These are phyloP conservation scores for Groenewaldozyma tartarivorans DNA, from an alignment of 805 yeast species.

Conservation along the genomic window DNA sequence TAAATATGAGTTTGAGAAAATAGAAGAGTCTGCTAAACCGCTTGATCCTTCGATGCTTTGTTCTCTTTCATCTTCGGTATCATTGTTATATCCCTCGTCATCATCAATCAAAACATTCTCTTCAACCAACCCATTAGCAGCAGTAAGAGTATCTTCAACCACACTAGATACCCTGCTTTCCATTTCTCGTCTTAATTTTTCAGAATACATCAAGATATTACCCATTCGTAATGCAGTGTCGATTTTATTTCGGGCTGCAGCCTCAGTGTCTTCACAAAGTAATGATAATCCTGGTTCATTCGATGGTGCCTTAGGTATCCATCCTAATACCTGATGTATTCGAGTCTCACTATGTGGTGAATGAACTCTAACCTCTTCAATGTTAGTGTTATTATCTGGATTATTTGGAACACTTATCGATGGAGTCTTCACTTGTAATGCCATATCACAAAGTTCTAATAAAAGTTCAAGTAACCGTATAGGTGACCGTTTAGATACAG, in stretches of 20 bases:
- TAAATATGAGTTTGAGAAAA: constrained; percentile 35
- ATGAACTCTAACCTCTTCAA: constrained; percentile 15
- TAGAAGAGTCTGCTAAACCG: constrained; percentile 12
- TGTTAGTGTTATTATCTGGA: background rate
- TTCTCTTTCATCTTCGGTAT: constrained; percentile 4
- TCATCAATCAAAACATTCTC: constrained; percentile 16
- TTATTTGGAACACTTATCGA: constrained; percentile 30
- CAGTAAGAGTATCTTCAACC: constrained; percentile 53
- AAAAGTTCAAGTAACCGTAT: constrained; percentile 39
- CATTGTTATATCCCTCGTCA: constrained; percentile 17
- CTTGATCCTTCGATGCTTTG: background rate
- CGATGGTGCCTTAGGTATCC: constrained; percentile 16
- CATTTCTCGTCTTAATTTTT: constrained; percentile 69
- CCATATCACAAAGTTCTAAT: constrained; percentile 62
- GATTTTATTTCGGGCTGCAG: constrained; percentile 51
- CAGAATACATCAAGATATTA: constrained; percentile 64
- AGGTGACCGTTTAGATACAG: constrained; percentile 30
- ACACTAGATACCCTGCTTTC: constrained; percentile 56
- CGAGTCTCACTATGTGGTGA: constrained; percentile 26
- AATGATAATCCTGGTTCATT: constrained; percentile 56
- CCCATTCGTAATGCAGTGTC: constrained; percentile 62
- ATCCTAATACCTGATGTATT: constrained; percentile 25
- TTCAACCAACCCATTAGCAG: constrained; percentile 23
- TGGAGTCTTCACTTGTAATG: constrained; percentile 65
- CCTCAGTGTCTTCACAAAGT: constrained; percentile 59